Conservation (phyloP, 2,329 filamentous ascomycete genomes). For the Emmonsiellopsis sp. region DNA sequence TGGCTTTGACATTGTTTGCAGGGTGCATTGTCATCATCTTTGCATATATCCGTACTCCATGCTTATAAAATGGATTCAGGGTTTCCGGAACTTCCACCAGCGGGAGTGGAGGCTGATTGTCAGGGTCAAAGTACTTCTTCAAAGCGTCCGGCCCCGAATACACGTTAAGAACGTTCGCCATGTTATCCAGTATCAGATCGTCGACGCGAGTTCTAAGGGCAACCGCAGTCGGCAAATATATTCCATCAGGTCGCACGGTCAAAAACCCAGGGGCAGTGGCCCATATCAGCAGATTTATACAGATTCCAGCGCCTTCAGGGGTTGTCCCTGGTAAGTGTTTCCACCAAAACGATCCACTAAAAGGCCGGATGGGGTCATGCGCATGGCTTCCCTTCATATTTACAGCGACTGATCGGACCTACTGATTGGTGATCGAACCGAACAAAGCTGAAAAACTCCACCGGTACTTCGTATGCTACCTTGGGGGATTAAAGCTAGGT, state of each 20-base stretch:
- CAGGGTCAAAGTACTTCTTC: constrained; percentile 51
- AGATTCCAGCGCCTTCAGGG: no score
- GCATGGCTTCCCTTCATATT: neutral
- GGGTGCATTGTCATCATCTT: constrained; percentile 59
- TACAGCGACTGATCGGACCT: neutral
- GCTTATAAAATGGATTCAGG: constrained; percentile 47
- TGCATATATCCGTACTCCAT: constrained; percentile 55
- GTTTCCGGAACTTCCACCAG: constrained; percentile 50
- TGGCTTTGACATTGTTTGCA: constrained; percentile 55
- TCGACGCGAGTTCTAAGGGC: neutral
- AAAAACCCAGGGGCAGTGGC: no score
- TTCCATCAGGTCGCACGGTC: neutral
- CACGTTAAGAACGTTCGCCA: constrained; percentile 41
- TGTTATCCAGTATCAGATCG: constrained; percentile 3
- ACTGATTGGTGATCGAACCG: no score
- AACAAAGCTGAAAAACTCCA: neutral
- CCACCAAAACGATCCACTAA: no score
- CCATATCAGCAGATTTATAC: no score
- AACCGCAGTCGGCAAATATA: neutral
- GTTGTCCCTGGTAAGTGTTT: no score
- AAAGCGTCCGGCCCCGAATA: constrained; percentile 50
- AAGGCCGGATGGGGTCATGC: no score
- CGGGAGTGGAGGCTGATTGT: constrained; percentile 48
- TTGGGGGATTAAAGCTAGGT: no score
- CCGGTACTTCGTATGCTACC: no score